Evolutionary conservation across 805 yeast species (phyloP), one percentile per base, ranked within the genome.

Genomic region (Jamesozyma lodderae): DNA sequence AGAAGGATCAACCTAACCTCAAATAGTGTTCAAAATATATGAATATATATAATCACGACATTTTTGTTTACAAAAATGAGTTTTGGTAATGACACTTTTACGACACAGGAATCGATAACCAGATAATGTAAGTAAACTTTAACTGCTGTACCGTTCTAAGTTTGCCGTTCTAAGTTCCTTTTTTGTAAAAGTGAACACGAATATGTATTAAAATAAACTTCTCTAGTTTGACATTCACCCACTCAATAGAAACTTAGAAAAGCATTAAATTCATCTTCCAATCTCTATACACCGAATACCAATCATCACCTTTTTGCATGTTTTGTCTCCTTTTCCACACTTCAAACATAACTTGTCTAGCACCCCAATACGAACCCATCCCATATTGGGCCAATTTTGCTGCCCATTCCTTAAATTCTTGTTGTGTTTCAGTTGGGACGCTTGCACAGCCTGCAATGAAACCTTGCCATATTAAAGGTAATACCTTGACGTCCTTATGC

Each of bases 251-350:
- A 15, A 16, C 15, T 37, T 33, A 56, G 6, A 58, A 54, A 42
- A 85, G 62, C 88, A 84, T 81, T 37, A 85, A 70, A 48, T 83
- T 82, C 73, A 83, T 80, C 50, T 81, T 85, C 94, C 94, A 82
- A 43, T 85, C 94, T 33, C 72, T 70, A 33, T 82, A 72, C 14
- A 85, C 87, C 38, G 81, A 74, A 40, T 79, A 75, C 95, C 95
- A 85, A 48, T 76, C 75, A 46, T 75, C 82, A 39, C 73, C 65
- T 19, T 66, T 63, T 41, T 73, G 79, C 25, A 72, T 72, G 46
- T 69, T 70, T 36, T 75, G 67, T 49, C 84, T 74, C 31, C 94
- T 66, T 42, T 86, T 61, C 92, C 94, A 83, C 7, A 84, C 90
- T 55, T 85, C 95, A 42, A 77, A 66, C 82, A 84, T 80, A 36